These are phyloP conservation scores for Canariomyces notabilis DNA, from an alignment of 2,329 filamentous ascomycete species.

Conservation along the genomic window DNA sequence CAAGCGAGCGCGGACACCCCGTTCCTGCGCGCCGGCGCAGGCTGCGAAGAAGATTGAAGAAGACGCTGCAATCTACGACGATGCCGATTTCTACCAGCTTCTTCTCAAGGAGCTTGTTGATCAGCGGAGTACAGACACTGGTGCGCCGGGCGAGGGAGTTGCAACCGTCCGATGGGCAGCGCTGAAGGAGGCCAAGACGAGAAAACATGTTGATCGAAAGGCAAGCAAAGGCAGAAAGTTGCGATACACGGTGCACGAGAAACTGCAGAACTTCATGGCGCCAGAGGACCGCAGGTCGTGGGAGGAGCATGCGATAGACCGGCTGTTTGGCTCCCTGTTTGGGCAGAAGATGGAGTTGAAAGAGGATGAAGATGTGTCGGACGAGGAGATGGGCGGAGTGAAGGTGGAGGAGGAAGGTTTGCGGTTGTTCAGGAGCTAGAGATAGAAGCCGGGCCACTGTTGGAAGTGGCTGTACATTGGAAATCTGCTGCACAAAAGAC, in stretches of 20 bases:
- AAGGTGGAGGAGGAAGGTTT: slow-evolving; percentile 51
- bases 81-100: slow-evolving; percentile 90
- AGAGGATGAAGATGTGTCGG: slow-evolving; percentile 48
- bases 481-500: not conserved
- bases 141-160: slow-evolving; percentile 39
- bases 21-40: slow-evolving; percentile 72
- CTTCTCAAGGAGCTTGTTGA: slow-evolving; percentile 91
- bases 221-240: slow-evolving; percentile 94
- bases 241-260: slow-evolving; percentile 92
- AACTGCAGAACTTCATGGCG: slow-evolving; percentile 97
- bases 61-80: slow-evolving; percentile 72
- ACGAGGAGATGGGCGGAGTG: slow-evolving; percentile 45
- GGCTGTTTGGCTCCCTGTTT: slow-evolving; percentile 70
- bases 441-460: not conserved
- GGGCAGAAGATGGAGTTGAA: slow-evolving; percentile 63
- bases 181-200: slow-evolving; percentile 70
- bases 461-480: slow-evolving; percentile 6
- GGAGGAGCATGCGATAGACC: slow-evolving; percentile 74
- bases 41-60: slow-evolving; percentile 52
- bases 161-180: slow-evolving; percentile 61
- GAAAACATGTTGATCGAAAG: slow-evolving; percentile 83
- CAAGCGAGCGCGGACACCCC: slow-evolving; percentile 63
- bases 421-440: slow-evolving; percentile 45
- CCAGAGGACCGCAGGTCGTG: slow-evolving; percentile 76
- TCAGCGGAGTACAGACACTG: slow-evolving; percentile 69